Percentiles rank a stretch among this genome's conserved stretches.
Conservation (phyloP, 768 basidiomycete genomes). For the Boletus vinaceobasis region DNA sequence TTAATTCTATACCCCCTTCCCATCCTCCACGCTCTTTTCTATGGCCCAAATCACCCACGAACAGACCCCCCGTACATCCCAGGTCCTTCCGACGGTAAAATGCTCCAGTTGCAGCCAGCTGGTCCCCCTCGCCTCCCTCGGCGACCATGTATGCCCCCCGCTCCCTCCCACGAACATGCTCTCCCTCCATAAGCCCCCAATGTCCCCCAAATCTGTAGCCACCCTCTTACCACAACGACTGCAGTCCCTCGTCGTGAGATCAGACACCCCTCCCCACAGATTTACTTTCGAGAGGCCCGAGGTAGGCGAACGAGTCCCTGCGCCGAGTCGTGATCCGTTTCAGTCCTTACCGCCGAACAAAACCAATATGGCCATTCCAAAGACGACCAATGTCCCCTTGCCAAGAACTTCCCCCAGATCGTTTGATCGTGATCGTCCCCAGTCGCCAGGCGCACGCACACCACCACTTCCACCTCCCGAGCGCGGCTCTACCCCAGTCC, state of each 20-base stretch:
- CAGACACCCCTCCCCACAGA: slow-evolving; percentile 10
- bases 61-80: slow-evolving; percentile 41
- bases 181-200: slow-evolving; percentile 30
- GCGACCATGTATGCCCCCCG: slow-evolving; percentile 70
- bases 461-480: slow-evolving; percentile 11
- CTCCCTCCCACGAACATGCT: slow-evolving; percentile 43
- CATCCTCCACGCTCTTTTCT: slow-evolving; percentile 17
- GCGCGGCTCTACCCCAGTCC: slow-evolving; percentile 14
- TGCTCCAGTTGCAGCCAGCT: slow-evolving; percentile 74
- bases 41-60: slow-evolving; percentile 24
- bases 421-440: slow-evolving; percentile 5
- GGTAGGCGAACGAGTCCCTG: slow-evolving; percentile 1
- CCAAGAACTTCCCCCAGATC: background rate
- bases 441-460: slow-evolving; percentile 1
- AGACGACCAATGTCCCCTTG: slow-evolving; percentile 4
- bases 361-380: slow-evolving; percentile 7
- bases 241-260: slow-evolving; percentile 41
- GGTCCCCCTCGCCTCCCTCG: slow-evolving; percentile 70
- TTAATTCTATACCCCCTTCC: slow-evolving; percentile 27
- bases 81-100: slow-evolving; percentile 77
- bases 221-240: slow-evolving; percentile 50
- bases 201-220: slow-evolving; percentile 40
- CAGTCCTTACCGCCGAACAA: slow-evolving; percentile 26
- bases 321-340: slow-evolving; percentile 24
- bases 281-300: slow-evolving; percentile 6